phyloP scores from a whole-genome alignment of 345 rosid species.

The Gynandropsis gynandra region DNA sequence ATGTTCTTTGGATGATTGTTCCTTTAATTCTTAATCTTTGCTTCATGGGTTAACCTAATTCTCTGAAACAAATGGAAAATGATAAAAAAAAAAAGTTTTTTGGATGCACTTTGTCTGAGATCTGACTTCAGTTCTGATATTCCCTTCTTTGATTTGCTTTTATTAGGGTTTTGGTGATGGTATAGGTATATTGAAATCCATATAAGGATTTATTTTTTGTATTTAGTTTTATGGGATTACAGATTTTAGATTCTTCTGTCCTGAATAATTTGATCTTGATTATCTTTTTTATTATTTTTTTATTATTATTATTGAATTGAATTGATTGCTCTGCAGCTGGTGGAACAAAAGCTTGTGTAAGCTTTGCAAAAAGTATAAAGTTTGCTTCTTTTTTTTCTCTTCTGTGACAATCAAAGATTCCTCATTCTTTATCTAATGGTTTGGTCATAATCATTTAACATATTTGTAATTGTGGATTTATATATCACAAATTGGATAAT shows the following conservation, averaged over 20 bases:
- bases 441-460: conserved; percentile 14
- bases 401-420: conserved; percentile 33
- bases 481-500: conserved; percentile 5
- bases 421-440: conserved; percentile 24
- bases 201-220: conserved; percentile 13
- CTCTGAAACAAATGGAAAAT: too few species aligned
- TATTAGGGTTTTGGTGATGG: neutral
- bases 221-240: conserved; percentile 1
- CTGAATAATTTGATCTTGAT: too few species aligned
- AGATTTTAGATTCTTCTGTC: conserved; percentile 19
- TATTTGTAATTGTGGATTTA: conserved; percentile 12
- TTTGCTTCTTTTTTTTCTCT: conserved; percentile 35
- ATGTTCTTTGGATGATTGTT: conserved; percentile 16
- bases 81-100: neutral
- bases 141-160: conserved; percentile 15
- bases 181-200: conserved; percentile 10
- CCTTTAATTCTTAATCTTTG: conserved; percentile 15
- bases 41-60: conserved; percentile 12
- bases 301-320: neutral
- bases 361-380: conserved; percentile 37
- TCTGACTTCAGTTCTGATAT: conserved; percentile 17
- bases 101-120: conserved; percentile 19
- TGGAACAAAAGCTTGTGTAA: conserved; percentile 32
- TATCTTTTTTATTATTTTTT: neutral
- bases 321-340: conserved; percentile 33